Base-by-base conservation (phyloP, 805 yeast species). In the Saturnispora quitensis region DNA sequence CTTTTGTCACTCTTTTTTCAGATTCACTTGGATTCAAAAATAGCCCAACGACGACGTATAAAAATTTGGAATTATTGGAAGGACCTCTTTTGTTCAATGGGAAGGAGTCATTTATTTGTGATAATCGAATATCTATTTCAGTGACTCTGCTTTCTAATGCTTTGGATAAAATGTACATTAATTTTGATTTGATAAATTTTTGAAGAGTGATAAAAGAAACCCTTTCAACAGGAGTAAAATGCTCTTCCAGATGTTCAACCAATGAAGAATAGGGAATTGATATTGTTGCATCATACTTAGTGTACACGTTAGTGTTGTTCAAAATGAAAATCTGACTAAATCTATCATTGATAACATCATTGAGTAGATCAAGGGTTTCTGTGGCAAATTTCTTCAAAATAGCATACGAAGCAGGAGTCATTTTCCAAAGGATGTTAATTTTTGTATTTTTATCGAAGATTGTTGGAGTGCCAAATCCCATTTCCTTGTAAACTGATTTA, bases 1-100 rank as follows among this genome's bases (percentile, higher is more conserved):
- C 97, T 61, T 81, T 87, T 1, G 95, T 87, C 1, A 93, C 88
- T 44, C 87, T 69, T 67, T 83, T 86, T 59, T 89, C 97, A 55
- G 84, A 74, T 61, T 84, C 88, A 7, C 75, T 77, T 5, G 93
- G 73, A 61, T 90, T 81, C 12, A 89, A 73, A 43, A 78, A 69
- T 10, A 91, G 61, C 1, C 96, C 95, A 34, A 91, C 66, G 28
- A 70, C 71, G 43, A 78, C 62, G 59, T 50, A 58, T 52, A 55
- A 58, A 2, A 63, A 62, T 45, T 64, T 73, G 3, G 60, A 25
- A 9, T 55, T 57, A 18, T 15, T 59, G 1, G 68, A 58, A 1
- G 84, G 77, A 61, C 80, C 82, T 60, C 91, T 72, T 62, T 76
- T 83, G 44, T 67, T 68, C 12, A 75, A 59, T 3, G 77, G 68